Percentiles rank a stretch among this genome's conserved stretches.
phyloP scores from a whole-genome alignment of 345 rosid genomes.

The Syzygium aromaticum region DNA sequence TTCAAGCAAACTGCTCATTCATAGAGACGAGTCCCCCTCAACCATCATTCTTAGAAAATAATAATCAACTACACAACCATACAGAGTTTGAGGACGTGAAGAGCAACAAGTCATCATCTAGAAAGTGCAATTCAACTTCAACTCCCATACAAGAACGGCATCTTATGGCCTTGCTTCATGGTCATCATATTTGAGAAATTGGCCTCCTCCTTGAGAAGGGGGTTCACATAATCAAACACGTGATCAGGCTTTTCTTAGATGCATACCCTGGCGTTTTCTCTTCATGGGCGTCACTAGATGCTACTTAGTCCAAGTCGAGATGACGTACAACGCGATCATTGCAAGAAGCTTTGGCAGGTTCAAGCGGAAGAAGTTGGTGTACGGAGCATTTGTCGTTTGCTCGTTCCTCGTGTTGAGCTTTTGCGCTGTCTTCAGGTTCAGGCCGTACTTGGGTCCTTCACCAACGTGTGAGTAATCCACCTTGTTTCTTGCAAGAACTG shows the following conservation, averaged over 20 bases:
- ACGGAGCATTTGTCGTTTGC: constrained; percentile 6
- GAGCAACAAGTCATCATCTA: background rate
- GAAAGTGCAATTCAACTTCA: background rate
- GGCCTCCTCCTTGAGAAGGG: background rate
- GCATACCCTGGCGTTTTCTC: background rate
- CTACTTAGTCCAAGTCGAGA: background rate
- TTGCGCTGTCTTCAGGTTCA: constrained; percentile 19
- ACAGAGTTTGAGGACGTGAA: background rate
- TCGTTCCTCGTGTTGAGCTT: constrained; percentile 11
- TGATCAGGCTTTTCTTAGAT: background rate
- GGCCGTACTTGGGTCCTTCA: constrained; percentile 9
- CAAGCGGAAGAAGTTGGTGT: constrained; percentile 14
- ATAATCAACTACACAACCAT: background rate
- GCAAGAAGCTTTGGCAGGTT: constrained; percentile 5
- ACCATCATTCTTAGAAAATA: background rate
- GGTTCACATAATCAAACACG: background rate
- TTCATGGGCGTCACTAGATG: background rate
- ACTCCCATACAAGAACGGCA: background rate
- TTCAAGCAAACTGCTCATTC: background rate
- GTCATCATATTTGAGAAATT: background rate
- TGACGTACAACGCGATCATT: background rate
- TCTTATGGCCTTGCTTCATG: background rate
- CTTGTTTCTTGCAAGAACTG: background rate
- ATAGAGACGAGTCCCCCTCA: background rate
- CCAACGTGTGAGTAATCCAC: constrained; percentile 6